These are phyloP conservation scores for Limnomonas spitsbergensis DNA, from an alignment of 139 green algal species.

Conservation along the genomic window DNA sequence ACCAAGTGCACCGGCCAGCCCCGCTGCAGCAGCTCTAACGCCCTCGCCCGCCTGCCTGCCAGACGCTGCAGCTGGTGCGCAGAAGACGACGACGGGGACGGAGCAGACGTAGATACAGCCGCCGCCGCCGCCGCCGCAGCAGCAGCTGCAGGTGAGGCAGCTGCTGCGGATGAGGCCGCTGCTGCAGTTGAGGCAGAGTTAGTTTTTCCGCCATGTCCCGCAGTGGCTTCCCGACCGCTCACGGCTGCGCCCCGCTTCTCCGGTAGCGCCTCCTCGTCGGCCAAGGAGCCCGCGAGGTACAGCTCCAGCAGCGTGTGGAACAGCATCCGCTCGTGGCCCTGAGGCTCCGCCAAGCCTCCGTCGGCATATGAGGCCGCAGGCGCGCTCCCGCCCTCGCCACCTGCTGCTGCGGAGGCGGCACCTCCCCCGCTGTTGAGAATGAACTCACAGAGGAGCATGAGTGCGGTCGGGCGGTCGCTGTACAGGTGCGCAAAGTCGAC, in stretches of 20 bases:
- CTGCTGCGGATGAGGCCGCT: neutral
- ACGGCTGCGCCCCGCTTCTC: neutral
- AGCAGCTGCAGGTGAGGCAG: neutral
- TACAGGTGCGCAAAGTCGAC: constrained; percentile 85
- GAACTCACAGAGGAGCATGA: constrained; percentile 79
- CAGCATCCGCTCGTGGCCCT: constrained; percentile 53
- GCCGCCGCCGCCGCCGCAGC: constrained; percentile 11
- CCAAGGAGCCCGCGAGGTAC: constrained; percentile 62
- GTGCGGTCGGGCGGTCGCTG: constrained; percentile 61
- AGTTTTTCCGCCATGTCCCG: neutral
- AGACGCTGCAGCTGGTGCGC: constrained; percentile 13
- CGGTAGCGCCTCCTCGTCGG: neutral
- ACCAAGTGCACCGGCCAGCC: constrained; percentile 69
- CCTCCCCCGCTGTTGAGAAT: constrained; percentile 60
- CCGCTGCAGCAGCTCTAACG: constrained; percentile 74
- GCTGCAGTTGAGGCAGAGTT: neutral
- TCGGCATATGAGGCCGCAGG: neutral
- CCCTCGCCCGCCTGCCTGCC: constrained; percentile 52
- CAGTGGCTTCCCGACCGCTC: neutral
- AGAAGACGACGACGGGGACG: neutral
- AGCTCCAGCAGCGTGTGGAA: constrained; percentile 87
- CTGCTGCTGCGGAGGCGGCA: neutral
- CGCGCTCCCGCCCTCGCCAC: neutral
- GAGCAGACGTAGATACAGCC: neutral
- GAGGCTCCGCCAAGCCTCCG: constrained; percentile 1